These are phyloP conservation scores for Fonsecaea multimorphosa DNA, from an alignment of 2,329 filamentous ascomycete species.

Conservation along the genomic window DNA sequence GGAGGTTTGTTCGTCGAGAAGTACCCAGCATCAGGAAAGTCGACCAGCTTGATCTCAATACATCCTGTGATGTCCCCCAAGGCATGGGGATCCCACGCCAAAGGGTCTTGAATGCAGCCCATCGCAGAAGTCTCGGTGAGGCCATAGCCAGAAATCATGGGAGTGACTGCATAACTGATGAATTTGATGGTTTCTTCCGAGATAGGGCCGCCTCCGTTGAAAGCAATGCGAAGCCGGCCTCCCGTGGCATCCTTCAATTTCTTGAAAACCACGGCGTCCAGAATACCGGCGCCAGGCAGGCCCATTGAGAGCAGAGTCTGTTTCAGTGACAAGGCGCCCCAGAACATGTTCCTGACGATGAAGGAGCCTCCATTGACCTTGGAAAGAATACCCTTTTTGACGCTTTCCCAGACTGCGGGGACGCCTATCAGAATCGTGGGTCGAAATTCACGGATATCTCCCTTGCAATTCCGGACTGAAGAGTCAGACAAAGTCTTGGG, in stretches of 20 bases:
- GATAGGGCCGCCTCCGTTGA: constrained; percentile 94
- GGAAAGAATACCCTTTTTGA: constrained; percentile 88
- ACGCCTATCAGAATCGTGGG: constrained; percentile 93
- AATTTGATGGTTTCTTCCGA: constrained; percentile 87
- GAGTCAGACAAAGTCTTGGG: constrained; percentile 84
- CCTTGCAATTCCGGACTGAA: constrained; percentile 86
- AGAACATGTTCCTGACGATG: constrained; percentile 80
- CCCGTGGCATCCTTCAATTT: constrained; percentile 91
- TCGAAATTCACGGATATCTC: constrained; percentile 89
- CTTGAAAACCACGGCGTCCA: constrained; percentile 87
- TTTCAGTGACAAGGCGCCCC: constrained; percentile 68
- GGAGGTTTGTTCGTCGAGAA: constrained; percentile 74
- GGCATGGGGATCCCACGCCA: constrained; percentile 78
- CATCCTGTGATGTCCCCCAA: constrained; percentile 79
- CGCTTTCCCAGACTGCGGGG: constrained; percentile 94
- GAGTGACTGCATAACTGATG: constrained; percentile 87
- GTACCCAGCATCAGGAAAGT: constrained; percentile 89
- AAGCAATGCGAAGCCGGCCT: constrained; percentile 82
- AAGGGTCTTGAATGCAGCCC: constrained; percentile 67
- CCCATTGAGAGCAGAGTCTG: constrained; percentile 62
- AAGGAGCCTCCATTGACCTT: constrained; percentile 75
- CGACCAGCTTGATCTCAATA: constrained; percentile 89
- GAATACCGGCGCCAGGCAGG: constrained; percentile 66
- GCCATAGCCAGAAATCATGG: constrained; percentile 94
- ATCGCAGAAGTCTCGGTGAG: constrained; percentile 87